These are phyloP conservation scores for Eucalyptus tenuipes DNA, from an alignment of 345 rosid species.

Conservation along the genomic window DNA sequence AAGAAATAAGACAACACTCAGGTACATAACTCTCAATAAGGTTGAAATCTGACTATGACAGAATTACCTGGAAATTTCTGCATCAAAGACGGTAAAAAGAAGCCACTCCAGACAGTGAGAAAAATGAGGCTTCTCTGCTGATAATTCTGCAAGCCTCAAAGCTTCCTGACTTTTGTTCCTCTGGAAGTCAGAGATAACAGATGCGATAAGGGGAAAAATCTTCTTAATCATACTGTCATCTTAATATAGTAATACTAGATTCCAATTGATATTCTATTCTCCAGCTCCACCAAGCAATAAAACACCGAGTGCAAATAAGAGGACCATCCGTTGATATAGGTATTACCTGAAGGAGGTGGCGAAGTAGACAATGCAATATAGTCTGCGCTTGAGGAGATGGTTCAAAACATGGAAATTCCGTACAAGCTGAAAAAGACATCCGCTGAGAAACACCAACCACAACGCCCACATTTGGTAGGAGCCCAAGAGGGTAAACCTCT, in stretches of 20 bases:
- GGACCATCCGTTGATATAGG: not conserved
- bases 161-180: constrained; percentile 90
- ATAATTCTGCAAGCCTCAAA: constrained; percentile 63
- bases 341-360: constrained; percentile 97
- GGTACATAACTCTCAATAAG: not conserved
- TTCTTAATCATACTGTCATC: not conserved
- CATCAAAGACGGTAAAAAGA: constrained; percentile 96
- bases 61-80: constrained; percentile 84
- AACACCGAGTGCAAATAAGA: not conserved
- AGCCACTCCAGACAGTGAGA: constrained; percentile 98
- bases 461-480: constrained; percentile 92
- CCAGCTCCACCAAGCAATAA: not conserved
- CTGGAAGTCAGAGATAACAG: constrained; percentile 27
- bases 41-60: not conserved
- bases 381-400: constrained; percentile 99
- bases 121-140: constrained; percentile 96
- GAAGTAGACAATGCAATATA: constrained; percentile 85
- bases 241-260: not conserved
- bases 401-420: constrained; percentile 97
- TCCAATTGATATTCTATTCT: not conserved
- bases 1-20: not conserved
- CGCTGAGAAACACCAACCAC: constrained; percentile 97
- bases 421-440: constrained; percentile 92
- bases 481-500: constrained; percentile 93
- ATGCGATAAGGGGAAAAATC: not conserved